These are phyloP conservation scores for Leucogyrophana mollusca DNA, from an alignment of 768 basidiomycete species.

Conservation along the genomic window DNA sequence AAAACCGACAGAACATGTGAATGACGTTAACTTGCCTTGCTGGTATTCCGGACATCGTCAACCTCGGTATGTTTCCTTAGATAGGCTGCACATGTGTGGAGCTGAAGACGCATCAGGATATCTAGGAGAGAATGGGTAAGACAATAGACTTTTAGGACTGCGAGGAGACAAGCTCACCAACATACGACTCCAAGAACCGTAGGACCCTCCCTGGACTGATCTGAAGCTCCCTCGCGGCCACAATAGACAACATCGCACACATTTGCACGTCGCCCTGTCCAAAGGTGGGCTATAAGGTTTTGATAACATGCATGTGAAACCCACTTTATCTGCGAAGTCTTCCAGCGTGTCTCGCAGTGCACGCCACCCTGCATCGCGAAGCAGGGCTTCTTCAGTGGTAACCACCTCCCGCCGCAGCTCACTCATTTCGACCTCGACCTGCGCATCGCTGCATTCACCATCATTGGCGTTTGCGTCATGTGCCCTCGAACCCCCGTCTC, in stretches of 20 bases:
- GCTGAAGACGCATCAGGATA: conserved; percentile 54
- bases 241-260: conserved; percentile 68
- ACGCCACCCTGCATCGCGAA: conserved; percentile 56
- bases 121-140: conserved; percentile 38
- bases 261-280: conserved; percentile 76
- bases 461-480: conserved; percentile 17
- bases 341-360: conserved; percentile 57
- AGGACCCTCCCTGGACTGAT: conserved; percentile 42
- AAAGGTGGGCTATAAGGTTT: conserved; percentile 2
- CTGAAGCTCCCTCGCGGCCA: conserved; percentile 58
- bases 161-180: conserved; percentile 46
- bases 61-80: conserved; percentile 61
- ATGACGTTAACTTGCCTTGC: conserved; percentile 43
- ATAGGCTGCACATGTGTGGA: conserved; percentile 71
- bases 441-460: too few species aligned
- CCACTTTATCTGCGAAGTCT: conserved; percentile 60
- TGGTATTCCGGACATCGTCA: conserved; percentile 50
- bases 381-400: conserved; percentile 45
- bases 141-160: neutral
- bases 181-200: conserved; percentile 68
- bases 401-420: conserved; percentile 24
- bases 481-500: conserved; percentile 27
- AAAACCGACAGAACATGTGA: neutral
- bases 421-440: conserved; percentile 26
- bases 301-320: conserved; percentile 2